Base-by-base conservation (phyloP, 2,329 filamentous ascomycete species). In the Cordyceps fumosorosea region DNA sequence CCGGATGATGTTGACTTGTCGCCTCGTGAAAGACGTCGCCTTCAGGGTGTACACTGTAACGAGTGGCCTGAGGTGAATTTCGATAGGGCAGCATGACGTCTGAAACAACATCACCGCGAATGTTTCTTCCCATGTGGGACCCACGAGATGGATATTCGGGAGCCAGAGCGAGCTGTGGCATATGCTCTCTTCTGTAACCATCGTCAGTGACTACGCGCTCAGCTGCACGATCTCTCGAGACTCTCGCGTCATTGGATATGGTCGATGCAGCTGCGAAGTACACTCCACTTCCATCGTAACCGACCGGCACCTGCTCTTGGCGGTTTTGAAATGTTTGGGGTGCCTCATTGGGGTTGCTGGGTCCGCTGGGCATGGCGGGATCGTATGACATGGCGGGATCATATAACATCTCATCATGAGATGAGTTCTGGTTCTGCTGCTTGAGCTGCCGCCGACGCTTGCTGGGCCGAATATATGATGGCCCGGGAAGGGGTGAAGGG, bases 401-500 rank as follows among this genome's bases (percentile, higher is more conserved):
- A 55, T 61, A 61, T 5, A 52, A 51, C 29, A 50, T 29, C 14
- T 62, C 53, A 16, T 61, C 58, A 40, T 48, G 55, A 6, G 50
- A 6, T 42, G 53, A 5, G 5, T 64, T 71, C 37, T 70, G 67
- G 56, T 64, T 73, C 62, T 78, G 78, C 55, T 75, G 76, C 51
- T 76, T 73, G 32, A 73, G 72, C 52, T 83, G 78, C 65, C 81
- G 80, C 67, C 81, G 80, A 56, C 85, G 81, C 70, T 88, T 88
- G 66, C 75, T 77, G 11, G 85, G 81, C 55, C 84, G 79, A 37
- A 78, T 72, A 64, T 81, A 78, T n/a, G 81, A 77, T 22, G 80
- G 79, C 20, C 79, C 79, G 64, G 76, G 76, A 56, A 86, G 72
- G 10, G 84, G 85, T 7, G 85, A 88, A 1, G 83, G 81, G 2